Evolutionary conservation across 805 yeast genomes (phyloP).

Genomic region (Blastobotrys chiropterorum): DNA sequence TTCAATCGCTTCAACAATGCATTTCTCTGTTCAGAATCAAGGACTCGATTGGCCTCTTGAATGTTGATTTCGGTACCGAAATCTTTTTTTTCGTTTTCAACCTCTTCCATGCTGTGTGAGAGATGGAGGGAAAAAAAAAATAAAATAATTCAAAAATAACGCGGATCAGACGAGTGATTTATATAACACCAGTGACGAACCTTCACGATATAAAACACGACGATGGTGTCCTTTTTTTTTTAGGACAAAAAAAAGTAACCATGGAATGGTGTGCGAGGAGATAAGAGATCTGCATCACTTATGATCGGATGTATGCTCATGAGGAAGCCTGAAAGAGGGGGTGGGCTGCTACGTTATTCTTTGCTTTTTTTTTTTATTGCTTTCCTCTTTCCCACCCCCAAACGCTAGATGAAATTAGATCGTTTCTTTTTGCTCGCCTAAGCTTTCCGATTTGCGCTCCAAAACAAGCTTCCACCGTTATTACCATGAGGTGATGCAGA

Average conservation of each 20-base stretch:
- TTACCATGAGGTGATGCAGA: too few relatives aligned
- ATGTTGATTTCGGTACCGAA: neutral
- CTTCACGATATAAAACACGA: too few relatives aligned
- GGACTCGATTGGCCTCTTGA: neutral
- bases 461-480: neutral
- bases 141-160: too few relatives aligned
- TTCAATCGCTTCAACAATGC: neutral
- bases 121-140: neutral
- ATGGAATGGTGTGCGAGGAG: neutral
- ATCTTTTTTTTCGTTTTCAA: neutral
- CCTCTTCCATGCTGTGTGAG: neutral
- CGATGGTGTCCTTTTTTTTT: too few relatives aligned
- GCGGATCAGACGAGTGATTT: too few relatives aligned
- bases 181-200: too few relatives aligned
- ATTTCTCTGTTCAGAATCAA: neutral
- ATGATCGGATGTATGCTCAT: neutral
- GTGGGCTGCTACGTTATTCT: neutral
- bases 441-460: neutral
- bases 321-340: neutral
- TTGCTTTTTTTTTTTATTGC: neutral
- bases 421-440: too few relatives aligned
- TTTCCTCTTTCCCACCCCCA: too few relatives aligned
- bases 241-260: neutral
- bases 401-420: too few relatives aligned
- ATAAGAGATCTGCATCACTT: neutral